Evolutionary conservation across 1,284 basidiomycete genomes (phyloP).

Genomic region (Pseudozyma hubeiensis): DNA sequence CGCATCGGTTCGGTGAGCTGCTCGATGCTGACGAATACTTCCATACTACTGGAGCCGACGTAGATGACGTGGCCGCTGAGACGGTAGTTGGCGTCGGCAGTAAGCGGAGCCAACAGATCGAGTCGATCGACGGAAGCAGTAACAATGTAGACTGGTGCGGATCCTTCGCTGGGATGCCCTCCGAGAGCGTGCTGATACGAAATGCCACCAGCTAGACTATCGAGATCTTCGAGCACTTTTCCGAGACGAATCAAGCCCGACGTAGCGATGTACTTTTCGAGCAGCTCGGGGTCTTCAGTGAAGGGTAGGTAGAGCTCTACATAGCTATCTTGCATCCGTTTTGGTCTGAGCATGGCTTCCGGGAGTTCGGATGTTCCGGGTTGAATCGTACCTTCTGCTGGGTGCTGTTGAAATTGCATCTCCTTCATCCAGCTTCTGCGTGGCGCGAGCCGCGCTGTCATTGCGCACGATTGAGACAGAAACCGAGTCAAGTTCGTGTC

Average conservation of each 20-base stretch:
- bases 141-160: constrained; percentile 68
- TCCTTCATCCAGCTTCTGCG: constrained; percentile 51
- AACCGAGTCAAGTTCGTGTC: background rate
- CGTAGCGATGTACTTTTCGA: constrained; percentile 69
- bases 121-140: constrained; percentile 70
- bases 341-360: constrained; percentile 45
- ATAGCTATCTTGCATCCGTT: constrained; percentile 67
- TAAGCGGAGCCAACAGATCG: constrained; percentile 54
- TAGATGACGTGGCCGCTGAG: constrained; percentile 57
- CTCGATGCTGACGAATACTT: constrained; percentile 68
- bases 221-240: constrained; percentile 69
- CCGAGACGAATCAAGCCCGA: constrained; percentile 67
- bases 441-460: constrained; percentile 40
- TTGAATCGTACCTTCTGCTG: background rate
- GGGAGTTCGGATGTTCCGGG: constrained; percentile 25
- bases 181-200: constrained; percentile 69
- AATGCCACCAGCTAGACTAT: constrained; percentile 65
- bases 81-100: constrained; percentile 54
- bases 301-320: constrained; percentile 67
- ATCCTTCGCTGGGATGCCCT: constrained; percentile 53
- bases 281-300: constrained; percentile 58
- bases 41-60: constrained; percentile 66
- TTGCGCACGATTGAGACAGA: background rate
- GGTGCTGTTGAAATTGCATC: constrained; percentile 31
- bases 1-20: constrained; percentile 51